Base-by-base conservation (phyloP, 2,329 filamentous ascomycete genomes). In the Xenoacremonium recifei region DNA sequence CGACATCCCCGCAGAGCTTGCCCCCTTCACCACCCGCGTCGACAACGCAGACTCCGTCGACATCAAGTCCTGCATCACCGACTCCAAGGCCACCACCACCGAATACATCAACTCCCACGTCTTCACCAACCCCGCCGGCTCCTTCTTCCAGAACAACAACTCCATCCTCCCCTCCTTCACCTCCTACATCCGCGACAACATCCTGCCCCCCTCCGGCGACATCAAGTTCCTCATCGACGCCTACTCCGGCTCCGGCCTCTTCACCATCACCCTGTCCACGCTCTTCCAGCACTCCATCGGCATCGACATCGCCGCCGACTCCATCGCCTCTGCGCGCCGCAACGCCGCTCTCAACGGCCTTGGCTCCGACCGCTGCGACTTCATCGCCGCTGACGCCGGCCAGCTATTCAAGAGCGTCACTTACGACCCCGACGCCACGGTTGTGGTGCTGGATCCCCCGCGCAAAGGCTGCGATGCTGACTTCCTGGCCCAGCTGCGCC, bases 61-160 rank as follows among this genome's bases (percentile, higher is more conserved):
- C 63, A 74, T 85, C 63, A 97, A 97, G 67, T 87, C 83, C 4
- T 97, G 89, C 72, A 81, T 95, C 53, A 96, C 91, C 4, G 84
- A 96, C 68, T 80, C 82, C 63, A 95, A 92, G 52, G 85, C 79
- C 50, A 87, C 77, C 37, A 84, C 87, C 4, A 91, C 87, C 21
- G 93, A 99, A 66, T 96, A 95, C 68, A 80, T 99, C 49, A 89
- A 85, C 60, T 71, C 82, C 64, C 93, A 86, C 71, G 73, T 84
- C 60, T 96, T 99, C 70, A 84, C 84, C 63, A 97, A 95, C 70
- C 89, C 87, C 3, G 93, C 93, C 10, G 91, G 91, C 45, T 83
- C 89, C 39, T 99, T 99, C 73, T 99, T 99, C 79, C 93, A 99
- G 63, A 99, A 99, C 76, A 99, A 99, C 78, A 97, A 97, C 74